Evolutionary conservation across 495 filamentous ascomycete species (phyloP), one percentile per base, ranked within the genome.

Genomic region (Hypomontagnella monticulosa): DNA sequence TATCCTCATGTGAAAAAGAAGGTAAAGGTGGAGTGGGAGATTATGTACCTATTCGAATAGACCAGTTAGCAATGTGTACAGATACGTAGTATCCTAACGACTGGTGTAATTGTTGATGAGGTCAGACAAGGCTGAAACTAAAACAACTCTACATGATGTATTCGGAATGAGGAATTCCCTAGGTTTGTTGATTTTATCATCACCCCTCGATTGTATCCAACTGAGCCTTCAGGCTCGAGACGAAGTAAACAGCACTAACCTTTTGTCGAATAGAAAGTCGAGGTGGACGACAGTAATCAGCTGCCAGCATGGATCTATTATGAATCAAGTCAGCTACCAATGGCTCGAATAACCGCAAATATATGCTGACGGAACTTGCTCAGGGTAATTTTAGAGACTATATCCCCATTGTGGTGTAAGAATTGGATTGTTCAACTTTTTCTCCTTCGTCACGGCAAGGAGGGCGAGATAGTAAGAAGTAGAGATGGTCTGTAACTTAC

Each of bases 51-150:
- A 77, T 83, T 77, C 70, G 19, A 61, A 61, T 51, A 43, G 18
- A 27, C 49, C 30, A 72, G 75, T 82, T 78, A 83, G 76, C 78
- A 70, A 36, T 50, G 42, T 57, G 69, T 59, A 63, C 46, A 67
- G 63, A 43, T 46, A 66, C 40, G 55, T 37, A 54, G 37, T 65
- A 43, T 63, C 65, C 71, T 75, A 27, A 63, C 51, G 69, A 63
- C 40, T 72, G 70, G 65, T 60, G 70, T 68, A 37, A 57, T 44
- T 55, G 54, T 33, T 50, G 62, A 40, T 73, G 48, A 61, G 59
- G 82, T 96, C 93, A 97, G 93, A 96, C 93, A 96, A 96, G 93
- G 93, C 93, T 96, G 93, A 97, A 96, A 96, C 92, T 90, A 83
- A 87, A 91, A 88, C 86, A 49, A 84, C 84, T 96, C 93, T 83